Base-by-base conservation (phyloP, 1,139 yeast genomes). In the Pichia sp. region DNA sequence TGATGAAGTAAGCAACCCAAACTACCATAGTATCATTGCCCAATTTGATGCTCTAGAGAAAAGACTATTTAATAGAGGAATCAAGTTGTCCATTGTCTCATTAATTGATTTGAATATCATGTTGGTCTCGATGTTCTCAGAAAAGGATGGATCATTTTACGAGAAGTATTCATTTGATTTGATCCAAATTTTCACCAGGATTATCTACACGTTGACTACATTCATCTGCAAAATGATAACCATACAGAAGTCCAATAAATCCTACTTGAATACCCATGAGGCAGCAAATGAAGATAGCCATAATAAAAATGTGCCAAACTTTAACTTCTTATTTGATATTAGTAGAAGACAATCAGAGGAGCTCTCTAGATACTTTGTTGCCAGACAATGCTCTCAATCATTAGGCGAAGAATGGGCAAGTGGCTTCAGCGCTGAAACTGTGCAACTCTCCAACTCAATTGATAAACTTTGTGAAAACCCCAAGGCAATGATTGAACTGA, bases 131-230 rank as follows among this genome's bases (percentile, higher is more conserved):
- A 23, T 42, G 17, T 44, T 41, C 24, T 37, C 47, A 5, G 49
- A 45, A 21, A 27, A 33, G 12, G 38, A 44, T 27, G 33, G 38
- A 9, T 35, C 39, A 31, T 27, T 33, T 31, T 31, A 32, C 26
- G 39, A 40, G 22, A 39, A 41, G 27, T 40, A 34, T 37, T 45
- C 52, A 3, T 38, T 50, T 6, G 55, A 51, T 35, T 30, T 53
- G 16, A 36, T 53, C 15, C 46, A 44, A 31, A 34, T 49, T 14
- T 42, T 53, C 22, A 40, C 45, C 21, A 45, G 48, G 15, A 40
- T 41, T 8, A 34, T 46, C 10, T 44, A 34, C 18, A 39, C 40
- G 4, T 19, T 43, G 8, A 33, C 38, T 12, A 37, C 35, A 8
- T 32, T 33, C n/a, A 22, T 43, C 16, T 39, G 44, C 14, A 32